These are phyloP conservation scores for Ottelia alismoides DNA, from an alignment of 106 monocot species.

Conservation along the genomic window DNA sequence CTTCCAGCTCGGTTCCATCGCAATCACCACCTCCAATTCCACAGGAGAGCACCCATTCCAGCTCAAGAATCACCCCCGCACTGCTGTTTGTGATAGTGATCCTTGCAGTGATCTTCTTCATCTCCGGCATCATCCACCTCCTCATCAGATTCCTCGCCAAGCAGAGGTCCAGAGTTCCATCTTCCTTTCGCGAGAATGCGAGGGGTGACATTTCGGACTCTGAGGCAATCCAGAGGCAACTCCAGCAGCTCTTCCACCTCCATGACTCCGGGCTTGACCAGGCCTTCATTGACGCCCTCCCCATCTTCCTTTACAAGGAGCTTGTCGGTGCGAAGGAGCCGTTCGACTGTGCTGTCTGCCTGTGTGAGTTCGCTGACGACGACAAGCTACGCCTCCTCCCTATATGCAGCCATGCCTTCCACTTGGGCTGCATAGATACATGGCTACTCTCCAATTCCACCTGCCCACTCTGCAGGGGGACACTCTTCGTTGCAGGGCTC, in stretches of 20 bases:
- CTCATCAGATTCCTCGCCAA: slow-evolving; percentile 41
- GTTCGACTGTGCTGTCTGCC: slow-evolving; percentile 84
- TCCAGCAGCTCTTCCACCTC: slow-evolving; percentile 79
- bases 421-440: slow-evolving; percentile 72
- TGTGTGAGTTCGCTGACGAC: slow-evolving; percentile 49
- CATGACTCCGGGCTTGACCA: slow-evolving; percentile 83
- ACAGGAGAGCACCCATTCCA: not conserved
- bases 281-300: slow-evolving; percentile 73
- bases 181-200: not conserved
- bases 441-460: slow-evolving; percentile 87
- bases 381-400: slow-evolving; percentile 75
- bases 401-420: slow-evolving; percentile 76
- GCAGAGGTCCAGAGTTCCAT: not conserved
- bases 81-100: slow-evolving; percentile 54
- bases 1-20: too few relatives aligned
- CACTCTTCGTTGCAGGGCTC: slow-evolving; percentile 34
- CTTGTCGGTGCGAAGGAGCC: slow-evolving; percentile 71
- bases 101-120: slow-evolving; percentile 60
- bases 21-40: slow-evolving; percentile 23
- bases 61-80: slow-evolving; percentile 47
- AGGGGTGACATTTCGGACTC: slow-evolving; percentile 10
- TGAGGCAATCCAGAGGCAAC: slow-evolving; percentile 51
- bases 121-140: slow-evolving; percentile 64
- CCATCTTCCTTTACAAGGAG: slow-evolving; percentile 68
- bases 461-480: slow-evolving; percentile 67